These are phyloP conservation scores for Artomyces pyxidatus DNA, from an alignment of 768 basidiomycete genomes.

Conservation along the genomic window DNA sequence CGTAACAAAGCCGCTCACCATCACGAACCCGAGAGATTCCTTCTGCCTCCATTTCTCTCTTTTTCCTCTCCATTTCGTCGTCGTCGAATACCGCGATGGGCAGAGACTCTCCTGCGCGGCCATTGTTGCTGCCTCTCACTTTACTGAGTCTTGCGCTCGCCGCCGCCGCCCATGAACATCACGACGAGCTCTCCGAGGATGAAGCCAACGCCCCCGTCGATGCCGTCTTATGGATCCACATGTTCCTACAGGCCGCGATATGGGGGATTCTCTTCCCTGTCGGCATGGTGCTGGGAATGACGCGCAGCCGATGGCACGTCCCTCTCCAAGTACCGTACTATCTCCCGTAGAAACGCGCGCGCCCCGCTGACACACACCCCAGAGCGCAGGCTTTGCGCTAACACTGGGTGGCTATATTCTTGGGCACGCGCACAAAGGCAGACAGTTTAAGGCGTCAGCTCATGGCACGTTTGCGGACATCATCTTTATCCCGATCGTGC, in stretches of 20 bases:
- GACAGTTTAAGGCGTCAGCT: constrained; percentile 63
- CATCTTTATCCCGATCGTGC: constrained; percentile 52
- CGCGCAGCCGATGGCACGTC: constrained; percentile 85
- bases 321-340: constrained; percentile 62
- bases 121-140: background rate
- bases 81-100: too few relatives aligned
- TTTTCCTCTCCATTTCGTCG: too few relatives aligned
- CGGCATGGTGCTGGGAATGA: constrained; percentile 70
- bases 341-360: too few relatives aligned
- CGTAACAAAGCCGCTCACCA: too few relatives aligned
- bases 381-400: constrained; percentile 63
- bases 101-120: background rate
- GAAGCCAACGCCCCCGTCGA: constrained; percentile 62
- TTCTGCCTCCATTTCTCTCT: too few relatives aligned
- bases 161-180: constrained; percentile 50
- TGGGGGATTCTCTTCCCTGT: constrained; percentile 88
- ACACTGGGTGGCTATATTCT: constrained; percentile 70
- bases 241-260: constrained; percentile 62
- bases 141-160: constrained; percentile 8
- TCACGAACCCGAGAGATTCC: too few relatives aligned
- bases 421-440: constrained; percentile 81
- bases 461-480: constrained; percentile 68
- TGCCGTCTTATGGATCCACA: constrained; percentile 75
- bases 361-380: background rate
- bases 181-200: constrained; percentile 58